Percentiles rank a stretch among this genome's conserved stretches.
These are phyloP conservation scores for Hyphochytrium catenoides DNA, from an alignment of 352 stramenopile genomes.

Conservation along the genomic window DNA sequence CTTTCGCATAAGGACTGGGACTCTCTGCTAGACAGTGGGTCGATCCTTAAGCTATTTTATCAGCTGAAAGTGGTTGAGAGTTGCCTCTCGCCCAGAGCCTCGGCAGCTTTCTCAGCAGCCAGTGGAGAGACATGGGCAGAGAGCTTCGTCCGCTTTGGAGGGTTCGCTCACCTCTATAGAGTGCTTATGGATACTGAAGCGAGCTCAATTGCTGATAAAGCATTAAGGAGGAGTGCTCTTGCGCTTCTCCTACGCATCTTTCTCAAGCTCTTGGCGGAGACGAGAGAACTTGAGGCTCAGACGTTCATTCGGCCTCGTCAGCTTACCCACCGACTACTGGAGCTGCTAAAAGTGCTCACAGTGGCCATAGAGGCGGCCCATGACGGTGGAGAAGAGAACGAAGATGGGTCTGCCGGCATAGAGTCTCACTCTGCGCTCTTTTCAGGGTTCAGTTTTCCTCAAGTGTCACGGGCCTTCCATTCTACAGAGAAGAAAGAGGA, in stretches of 20 bases:
- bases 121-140: conserved; percentile 10
- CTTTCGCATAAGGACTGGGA: conserved; percentile 20
- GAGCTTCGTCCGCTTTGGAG: conserved; percentile 7
- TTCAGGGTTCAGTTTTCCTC: too few relatives aligned
- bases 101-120: not conserved
- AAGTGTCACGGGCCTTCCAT: too few relatives aligned
- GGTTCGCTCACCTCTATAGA: conserved; percentile 10
- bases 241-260: conserved; percentile 12
- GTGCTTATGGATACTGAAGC: conserved; percentile 10
- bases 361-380: too few relatives aligned
- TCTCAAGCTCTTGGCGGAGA: too few relatives aligned
- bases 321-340: too few relatives aligned
- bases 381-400: too few relatives aligned
- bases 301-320: too few relatives aligned
- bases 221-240: conserved; percentile 2
- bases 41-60: conserved; percentile 29
- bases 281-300: too few relatives aligned
- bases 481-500: too few relatives aligned
- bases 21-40: conserved; percentile 23
- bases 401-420: too few relatives aligned
- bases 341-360: too few relatives aligned
- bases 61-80: conserved; percentile 32
- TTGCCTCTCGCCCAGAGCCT: conserved; percentile 14
- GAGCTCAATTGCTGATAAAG: not conserved
- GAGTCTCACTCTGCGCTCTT: too few relatives aligned